Evolutionary conservation across 2,329 filamentous ascomycete genomes (phyloP).

Genomic region (Claviceps digitariae): DNA sequence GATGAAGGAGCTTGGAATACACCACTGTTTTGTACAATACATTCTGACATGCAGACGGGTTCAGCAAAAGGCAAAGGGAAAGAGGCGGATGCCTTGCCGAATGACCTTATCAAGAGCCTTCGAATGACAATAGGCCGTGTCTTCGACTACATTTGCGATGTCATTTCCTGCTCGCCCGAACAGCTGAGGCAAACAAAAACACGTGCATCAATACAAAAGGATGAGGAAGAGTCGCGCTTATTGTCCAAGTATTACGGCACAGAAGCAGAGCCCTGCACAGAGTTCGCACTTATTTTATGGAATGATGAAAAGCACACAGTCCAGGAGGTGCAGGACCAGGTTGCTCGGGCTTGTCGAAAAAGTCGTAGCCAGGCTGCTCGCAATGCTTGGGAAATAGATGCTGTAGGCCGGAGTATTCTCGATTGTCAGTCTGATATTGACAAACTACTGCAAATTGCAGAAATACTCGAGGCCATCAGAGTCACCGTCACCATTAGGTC

Average conservation of each 20-base stretch:
- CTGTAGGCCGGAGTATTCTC: constrained; percentile 74
- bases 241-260: constrained; percentile 59
- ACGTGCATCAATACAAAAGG: constrained; percentile 62
- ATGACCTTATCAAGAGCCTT: constrained; percentile 64
- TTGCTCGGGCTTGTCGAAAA: constrained; percentile 75
- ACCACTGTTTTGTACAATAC: constrained; percentile 85
- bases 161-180: constrained; percentile 94
- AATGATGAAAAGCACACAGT: constrained; percentile 99
- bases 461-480: constrained; percentile 86
- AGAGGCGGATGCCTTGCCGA: constrained; percentile 47
- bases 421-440: constrained; percentile 61
- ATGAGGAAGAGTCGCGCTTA: constrained; percentile 70
- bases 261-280: constrained; percentile 26
- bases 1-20: constrained; percentile 88
- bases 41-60: constrained; percentile 48
- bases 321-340: constrained; percentile 77
- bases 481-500: constrained; percentile 92
- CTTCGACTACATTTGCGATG: constrained; percentile 92
- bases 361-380: constrained; percentile 52
- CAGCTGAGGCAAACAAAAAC: constrained; percentile 81
- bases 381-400: constrained; percentile 79
- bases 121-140: constrained; percentile 73
- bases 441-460: constrained; percentile 62
- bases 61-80: constrained; percentile 48
- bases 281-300: constrained; percentile 83